Base-by-base conservation (phyloP, 371 early-diverging fungal genomes). In the Pancytospora philotis region DNA sequence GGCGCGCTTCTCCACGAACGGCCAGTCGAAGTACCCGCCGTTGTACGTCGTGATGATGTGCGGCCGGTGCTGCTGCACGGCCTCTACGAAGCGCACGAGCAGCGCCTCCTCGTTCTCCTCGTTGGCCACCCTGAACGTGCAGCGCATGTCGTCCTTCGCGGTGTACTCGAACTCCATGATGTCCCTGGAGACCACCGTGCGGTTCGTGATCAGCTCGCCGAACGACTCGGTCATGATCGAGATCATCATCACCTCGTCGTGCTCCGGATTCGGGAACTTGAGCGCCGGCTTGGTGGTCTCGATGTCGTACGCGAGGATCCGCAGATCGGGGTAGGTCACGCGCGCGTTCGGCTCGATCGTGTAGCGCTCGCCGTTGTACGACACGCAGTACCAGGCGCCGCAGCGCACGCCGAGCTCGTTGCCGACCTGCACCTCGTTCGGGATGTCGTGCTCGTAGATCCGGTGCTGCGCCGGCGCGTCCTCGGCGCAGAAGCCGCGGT, bases 11-110 rank as follows among this genome's bases (percentile, higher is more conserved):
- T 95, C 91, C 6, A 98, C 83, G 82, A 93, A 98, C 0, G 96
- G 95, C 91, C 93, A 95, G 86, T 98, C 99, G 85, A 98, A 98
- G 77, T 86, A 89, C 76, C 93, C 93, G 77, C 99, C 99, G 87
- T 97, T 97, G 79, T 95, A 98, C 1, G 97, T 95, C 0, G 90
- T 93, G 74, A 89, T 84, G 10, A 98, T 87, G 3, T 88, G 88
- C 0, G 99, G 99, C 72, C 86, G 85, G 3, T 86, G 85, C 10
- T 86, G 82, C 56, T 86, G 86, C 30, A 98, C 86, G 66, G 95
- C 89, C 55, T 88, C 89, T 75, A 94, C 88, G 78, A 98, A 98
- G 51, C 90, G 84, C 13, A 83, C 76, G 16, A 98, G 71, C 3
- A 91, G 66, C 0, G 84, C 84, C 53, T 84, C 87, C 83, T 97